phyloP scores from a whole-genome alignment of 306 rosid genomes.

The Gastrolobium bilobum region DNA sequence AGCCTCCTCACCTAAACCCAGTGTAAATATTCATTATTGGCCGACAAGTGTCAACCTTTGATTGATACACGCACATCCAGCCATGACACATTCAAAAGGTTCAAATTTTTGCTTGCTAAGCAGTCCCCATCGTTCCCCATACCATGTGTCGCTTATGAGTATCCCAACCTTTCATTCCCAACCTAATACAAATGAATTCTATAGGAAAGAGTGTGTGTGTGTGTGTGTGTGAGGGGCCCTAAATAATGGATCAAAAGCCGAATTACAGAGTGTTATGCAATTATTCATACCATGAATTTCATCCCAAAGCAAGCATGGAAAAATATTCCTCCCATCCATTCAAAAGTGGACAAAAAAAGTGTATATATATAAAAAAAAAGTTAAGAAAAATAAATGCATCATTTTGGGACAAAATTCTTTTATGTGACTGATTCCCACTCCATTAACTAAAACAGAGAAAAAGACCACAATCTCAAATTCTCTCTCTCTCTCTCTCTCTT shows the following conservation, averaged over 20 bases:
- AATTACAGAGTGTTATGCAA: conserved; percentile 72
- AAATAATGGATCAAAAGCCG: conserved; percentile 64
- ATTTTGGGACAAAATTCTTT: conserved; percentile 42
- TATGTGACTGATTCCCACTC: conserved; percentile 60
- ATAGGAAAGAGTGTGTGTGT: conserved; percentile 25
- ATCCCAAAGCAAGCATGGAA: conserved; percentile 48
- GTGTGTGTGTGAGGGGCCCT: conserved; percentile 54
- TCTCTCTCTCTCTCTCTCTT: conserved; percentile 35
- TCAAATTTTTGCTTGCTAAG: conserved; percentile 52
- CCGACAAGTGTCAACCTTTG: conserved; percentile 58
- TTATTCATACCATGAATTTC: conserved; percentile 79
- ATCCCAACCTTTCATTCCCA: conserved; percentile 59
- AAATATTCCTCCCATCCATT: conserved; percentile 28
- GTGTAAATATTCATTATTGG: conserved; percentile 50
- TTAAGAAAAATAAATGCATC: conserved; percentile 42
- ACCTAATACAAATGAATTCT: conserved; percentile 61
- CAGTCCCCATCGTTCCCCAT: conserved; percentile 65
- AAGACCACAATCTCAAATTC: neutral
- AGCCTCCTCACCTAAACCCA: conserved; percentile 52
- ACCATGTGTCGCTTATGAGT: conserved; percentile 62
- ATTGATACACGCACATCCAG: conserved; percentile 51
- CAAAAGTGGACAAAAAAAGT: conserved; percentile 13
- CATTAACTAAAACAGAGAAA: conserved; percentile 43
- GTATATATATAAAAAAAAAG: neutral
- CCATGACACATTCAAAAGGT: conserved; percentile 32